Evolutionary conservation across 257 asterid genomes (phyloP).

Genomic region (Mitragyna speciosa): DNA sequence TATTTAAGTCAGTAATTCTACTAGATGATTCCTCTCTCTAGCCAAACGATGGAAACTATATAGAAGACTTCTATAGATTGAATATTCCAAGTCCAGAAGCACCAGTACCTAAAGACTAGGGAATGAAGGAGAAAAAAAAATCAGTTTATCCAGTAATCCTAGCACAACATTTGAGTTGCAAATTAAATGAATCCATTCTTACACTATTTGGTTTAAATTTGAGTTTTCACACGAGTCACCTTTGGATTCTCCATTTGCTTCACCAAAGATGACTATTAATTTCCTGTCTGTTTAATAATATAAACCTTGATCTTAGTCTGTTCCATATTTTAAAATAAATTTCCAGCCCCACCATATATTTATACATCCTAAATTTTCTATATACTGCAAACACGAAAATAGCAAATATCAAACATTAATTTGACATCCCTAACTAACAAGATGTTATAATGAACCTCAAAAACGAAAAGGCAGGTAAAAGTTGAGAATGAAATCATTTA

Average conservation of each 20-base stretch:
- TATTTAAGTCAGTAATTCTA: neutral
- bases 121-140: neutral
- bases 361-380: neutral
- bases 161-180: neutral
- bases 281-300: neutral
- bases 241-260: neutral
- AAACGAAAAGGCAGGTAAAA: neutral
- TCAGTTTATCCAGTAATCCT: neutral
- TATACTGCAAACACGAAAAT: neutral
- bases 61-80: neutral
- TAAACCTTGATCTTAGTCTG: neutral
- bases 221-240: neutral
- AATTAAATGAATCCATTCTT: neutral
- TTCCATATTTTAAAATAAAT: neutral
- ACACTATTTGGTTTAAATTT: neutral
- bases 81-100: neutral
- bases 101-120: neutral
- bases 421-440: neutral
- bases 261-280: neutral
- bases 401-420: neutral
- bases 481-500: neutral
- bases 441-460: neutral
- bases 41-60: neutral
- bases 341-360: neutral
- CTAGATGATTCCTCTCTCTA: neutral